Conservation (phyloP, 78 protist genomes). For the Planoprotostelium fungivorum region DNA sequence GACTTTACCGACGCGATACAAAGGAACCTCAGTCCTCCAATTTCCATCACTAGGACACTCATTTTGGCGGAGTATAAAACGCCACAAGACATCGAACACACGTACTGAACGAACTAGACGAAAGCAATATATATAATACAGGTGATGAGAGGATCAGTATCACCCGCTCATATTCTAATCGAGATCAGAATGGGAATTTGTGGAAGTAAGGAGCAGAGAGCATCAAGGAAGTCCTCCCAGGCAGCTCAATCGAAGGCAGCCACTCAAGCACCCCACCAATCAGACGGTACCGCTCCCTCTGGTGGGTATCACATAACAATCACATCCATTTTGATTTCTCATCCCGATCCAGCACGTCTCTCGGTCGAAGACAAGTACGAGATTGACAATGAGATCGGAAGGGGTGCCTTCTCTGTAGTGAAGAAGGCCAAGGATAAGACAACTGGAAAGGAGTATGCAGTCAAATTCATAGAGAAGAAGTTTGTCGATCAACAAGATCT, state of each 20-base stretch:
- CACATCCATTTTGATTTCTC: neutral
- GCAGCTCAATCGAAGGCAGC: neutral
- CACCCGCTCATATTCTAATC: neutral
- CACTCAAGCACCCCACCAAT: neutral
- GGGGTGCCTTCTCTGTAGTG: conserved; percentile 63
- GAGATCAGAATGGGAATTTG: neutral
- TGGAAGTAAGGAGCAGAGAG: neutral
- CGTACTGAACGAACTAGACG: neutral
- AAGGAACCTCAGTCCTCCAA: neutral
- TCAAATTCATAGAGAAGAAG: conserved; percentile 54
- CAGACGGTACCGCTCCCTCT: neutral
- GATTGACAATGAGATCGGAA: neutral
- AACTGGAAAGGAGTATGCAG: conserved; percentile 48
- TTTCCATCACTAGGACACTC: neutral
- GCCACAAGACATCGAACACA: neutral
- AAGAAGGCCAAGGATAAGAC: conserved; percentile 50
- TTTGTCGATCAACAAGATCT: conserved; percentile 30
- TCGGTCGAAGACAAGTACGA: neutral
- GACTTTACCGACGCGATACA: too few relatives aligned
- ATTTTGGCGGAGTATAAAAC: neutral
- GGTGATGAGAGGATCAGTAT: neutral
- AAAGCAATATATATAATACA: neutral
- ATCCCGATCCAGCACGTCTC: neutral
- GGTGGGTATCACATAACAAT: neutral
- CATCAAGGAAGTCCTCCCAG: neutral